phyloP scores from a whole-genome alignment of 495 filamentous ascomycete genomes.

The Talaromyces proteolyticus region DNA sequence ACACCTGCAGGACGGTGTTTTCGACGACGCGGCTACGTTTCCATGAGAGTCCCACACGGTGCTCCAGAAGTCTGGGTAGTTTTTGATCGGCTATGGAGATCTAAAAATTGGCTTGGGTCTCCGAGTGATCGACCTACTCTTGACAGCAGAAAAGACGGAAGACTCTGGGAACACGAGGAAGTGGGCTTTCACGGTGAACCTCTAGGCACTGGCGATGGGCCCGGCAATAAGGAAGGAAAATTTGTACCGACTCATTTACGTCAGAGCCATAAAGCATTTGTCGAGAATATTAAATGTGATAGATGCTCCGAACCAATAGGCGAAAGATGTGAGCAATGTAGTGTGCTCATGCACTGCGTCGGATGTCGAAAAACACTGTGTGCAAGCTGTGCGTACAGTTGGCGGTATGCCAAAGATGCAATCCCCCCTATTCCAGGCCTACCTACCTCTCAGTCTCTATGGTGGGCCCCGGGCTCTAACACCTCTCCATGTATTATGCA shows the following conservation, averaged over 20 bases:
- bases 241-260: conserved; percentile 48
- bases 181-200: conserved; percentile 50
- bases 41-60: conserved; percentile 44
- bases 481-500: conserved; percentile 53
- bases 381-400: conserved; percentile 54
- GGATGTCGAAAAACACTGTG: conserved; percentile 58
- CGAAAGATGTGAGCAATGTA: conserved; percentile 58
- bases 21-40: conserved; percentile 51
- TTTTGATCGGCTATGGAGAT: conserved; percentile 57
- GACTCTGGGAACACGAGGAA: conserved; percentile 54
- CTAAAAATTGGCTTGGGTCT: conserved; percentile 52
- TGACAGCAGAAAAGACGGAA: conserved; percentile 31
- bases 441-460: conserved; percentile 27
- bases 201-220: conserved; percentile 38
- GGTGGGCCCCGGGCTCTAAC: conserved; percentile 53
- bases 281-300: conserved; percentile 49
- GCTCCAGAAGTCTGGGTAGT: conserved; percentile 57
- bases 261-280: conserved; percentile 46
- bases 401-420: conserved; percentile 38
- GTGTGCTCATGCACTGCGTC: conserved; percentile 58
- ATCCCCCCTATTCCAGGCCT: conserved; percentile 16
- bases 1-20: conserved; percentile 54
- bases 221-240: conserved; percentile 47
- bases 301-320: conserved; percentile 45
- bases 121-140: conserved; percentile 15